A percentile compares a stretch with the other conserved stretches of the same genome.
phyloP scores from a whole-genome alignment of 2,329 filamentous ascomycete species.

The Aureobasidium sp. region DNA sequence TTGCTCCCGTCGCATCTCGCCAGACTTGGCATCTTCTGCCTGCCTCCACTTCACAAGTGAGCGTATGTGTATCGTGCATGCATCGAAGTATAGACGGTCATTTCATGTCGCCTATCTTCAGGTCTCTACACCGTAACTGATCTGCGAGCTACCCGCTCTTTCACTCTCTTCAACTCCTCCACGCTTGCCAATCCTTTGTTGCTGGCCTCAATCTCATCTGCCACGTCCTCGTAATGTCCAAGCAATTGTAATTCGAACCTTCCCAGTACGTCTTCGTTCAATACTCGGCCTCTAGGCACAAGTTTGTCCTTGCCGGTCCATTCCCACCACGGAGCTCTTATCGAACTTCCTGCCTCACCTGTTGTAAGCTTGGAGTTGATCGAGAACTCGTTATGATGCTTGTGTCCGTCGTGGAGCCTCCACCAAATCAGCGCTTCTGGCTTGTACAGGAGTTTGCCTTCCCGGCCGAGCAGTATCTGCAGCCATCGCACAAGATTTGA shows the following conservation, averaged over 20 bases:
- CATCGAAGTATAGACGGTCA: not conserved
- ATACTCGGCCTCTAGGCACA: not conserved
- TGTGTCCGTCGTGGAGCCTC: constrained; percentile 27
- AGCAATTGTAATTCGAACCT: constrained; percentile 18
- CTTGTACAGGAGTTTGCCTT: constrained; percentile 16
- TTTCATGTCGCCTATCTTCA: not conserved
- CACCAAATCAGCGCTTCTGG: constrained; percentile 24
- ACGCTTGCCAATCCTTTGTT: constrained; percentile 16
- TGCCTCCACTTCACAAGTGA: not conserved
- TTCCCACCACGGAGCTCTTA: constrained; percentile 15
- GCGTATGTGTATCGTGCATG: not conserved
- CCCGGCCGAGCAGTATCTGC: constrained; percentile 16
- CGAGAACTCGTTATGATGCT: constrained; percentile 16
- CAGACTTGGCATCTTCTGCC: not conserved
- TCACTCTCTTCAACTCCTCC: constrained; percentile 2
- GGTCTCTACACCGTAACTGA: constrained; percentile 4
- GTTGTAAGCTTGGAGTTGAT: constrained; percentile 14
- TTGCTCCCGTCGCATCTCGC: not conserved
- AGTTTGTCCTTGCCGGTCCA: constrained; percentile 13
- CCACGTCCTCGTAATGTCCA: constrained; percentile 11
- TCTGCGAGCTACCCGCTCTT: constrained; percentile 11
- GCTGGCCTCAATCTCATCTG: constrained; percentile 15
- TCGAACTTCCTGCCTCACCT: not conserved
- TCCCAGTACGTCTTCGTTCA: constrained; percentile 17
- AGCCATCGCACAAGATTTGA: constrained; percentile 20